A percentile compares a stretch with the other conserved stretches of the same genome.
phyloP scores from a whole-genome alignment of 345 rosid species.

The Aethionema arabicum region DNA sequence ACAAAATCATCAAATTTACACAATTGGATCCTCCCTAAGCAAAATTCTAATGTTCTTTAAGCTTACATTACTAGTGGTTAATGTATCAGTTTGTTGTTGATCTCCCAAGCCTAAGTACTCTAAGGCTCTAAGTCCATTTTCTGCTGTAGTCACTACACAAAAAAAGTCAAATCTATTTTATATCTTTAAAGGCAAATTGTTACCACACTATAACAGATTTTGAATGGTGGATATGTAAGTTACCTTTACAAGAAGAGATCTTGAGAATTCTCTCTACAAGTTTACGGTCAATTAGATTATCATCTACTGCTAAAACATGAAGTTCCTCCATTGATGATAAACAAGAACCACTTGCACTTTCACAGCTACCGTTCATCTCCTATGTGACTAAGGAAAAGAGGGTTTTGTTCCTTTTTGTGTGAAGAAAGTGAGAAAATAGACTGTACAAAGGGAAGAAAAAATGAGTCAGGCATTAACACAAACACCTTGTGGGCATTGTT shows the following conservation, averaged over 20 bases:
- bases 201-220: background rate
- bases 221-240: too few species aligned
- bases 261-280: conserved; percentile 63
- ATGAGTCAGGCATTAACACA: background rate
- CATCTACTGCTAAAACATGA: conserved; percentile 88
- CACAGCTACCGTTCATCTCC: too few species aligned
- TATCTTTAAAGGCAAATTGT: background rate
- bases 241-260: conserved; percentile 75
- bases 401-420: too few species aligned
- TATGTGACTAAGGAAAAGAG: too few species aligned
- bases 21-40: background rate
- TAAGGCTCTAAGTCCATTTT: conserved; percentile 69
- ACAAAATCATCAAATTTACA: conserved; percentile 5
- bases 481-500: background rate
- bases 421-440: too few species aligned
- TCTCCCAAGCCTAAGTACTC: conserved; percentile 65
- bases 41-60: background rate
- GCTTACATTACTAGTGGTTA: conserved; percentile 25
- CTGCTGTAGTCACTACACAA: conserved; percentile 72
- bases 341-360: background rate
- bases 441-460: background rate
- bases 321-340: conserved; percentile 34
- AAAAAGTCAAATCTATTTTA: background rate
- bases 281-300: conserved; percentile 67
- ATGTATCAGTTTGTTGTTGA: conserved; percentile 31